Evolutionary conservation across 768 basidiomycete genomes (phyloP), one percentile per base, ranked within the genome.

Genomic region (Russula sp.): DNA sequence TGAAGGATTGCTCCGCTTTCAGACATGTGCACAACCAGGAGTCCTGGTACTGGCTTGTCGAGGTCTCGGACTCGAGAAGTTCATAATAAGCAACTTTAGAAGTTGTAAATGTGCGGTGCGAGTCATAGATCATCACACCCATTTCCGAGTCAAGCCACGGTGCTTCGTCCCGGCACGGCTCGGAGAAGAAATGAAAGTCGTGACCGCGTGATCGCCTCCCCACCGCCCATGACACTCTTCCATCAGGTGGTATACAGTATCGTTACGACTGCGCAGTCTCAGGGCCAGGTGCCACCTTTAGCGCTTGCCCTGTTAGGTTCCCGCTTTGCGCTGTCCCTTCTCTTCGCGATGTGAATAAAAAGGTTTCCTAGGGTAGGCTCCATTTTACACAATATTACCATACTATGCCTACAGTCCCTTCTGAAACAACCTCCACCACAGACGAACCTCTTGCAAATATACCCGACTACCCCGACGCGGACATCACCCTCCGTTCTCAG

Each of bases 401-500:
- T 46, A 22, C 44, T n/a, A 48, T 48, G 46, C 22, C 46, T 22
- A 22, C 20, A 7, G 9, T 22, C 44, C 44, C n/a, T 46, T 11
- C 7, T 46, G 44, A 46, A 22, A 9, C n/a, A 22, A n/a, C 22
- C n/a, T 48, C 22, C 46, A 5, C 44, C 44, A 22, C n/a, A n/a
- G 44, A n/a, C 22, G 44, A 46, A 11, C 44, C n/a, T 46, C 44
- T 22, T 11, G 9, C 3, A 4, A 22, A 11, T 4, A 10, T 46
- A 46, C 44, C 46, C 28, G 28, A 63, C 5, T 32, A 77, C 51
- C 69, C 59, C n/a, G 75, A 76, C 20, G 79, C 78, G 9, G 80
- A 82, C 64, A 69, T 81, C 61, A 72, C 78, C 51, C 70, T 83
- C 40, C 75, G 74, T 54, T 77, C 80, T 10, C 69, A 73, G 1